phyloP scores from a whole-genome alignment of 73 alveolate species.

The Paramecium bursaria region DNA sequence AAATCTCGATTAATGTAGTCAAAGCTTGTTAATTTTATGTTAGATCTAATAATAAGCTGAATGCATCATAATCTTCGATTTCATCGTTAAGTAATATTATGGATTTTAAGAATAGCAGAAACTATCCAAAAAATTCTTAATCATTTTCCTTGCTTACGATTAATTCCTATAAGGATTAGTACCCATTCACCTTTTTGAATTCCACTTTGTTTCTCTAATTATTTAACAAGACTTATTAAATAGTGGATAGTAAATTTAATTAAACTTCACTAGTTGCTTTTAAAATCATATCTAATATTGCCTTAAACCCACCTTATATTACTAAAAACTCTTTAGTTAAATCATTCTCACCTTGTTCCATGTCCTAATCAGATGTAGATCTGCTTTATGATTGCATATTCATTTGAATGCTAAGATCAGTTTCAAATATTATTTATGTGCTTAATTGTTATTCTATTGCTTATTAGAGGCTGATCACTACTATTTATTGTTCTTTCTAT shows the following conservation, averaged over 20 bases:
- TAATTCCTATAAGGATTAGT: slow-evolving; percentile 28
- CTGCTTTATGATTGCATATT: background rate
- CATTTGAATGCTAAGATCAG: slow-evolving; percentile 17
- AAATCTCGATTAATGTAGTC: background rate
- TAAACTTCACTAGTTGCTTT: slow-evolving; percentile 55
- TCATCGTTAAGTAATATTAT: slow-evolving; percentile 12
- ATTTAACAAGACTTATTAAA: background rate
- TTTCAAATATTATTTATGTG: slow-evolving; percentile 9
- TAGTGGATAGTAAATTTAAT: slow-evolving; percentile 13
- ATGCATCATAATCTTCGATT: slow-evolving; percentile 56
- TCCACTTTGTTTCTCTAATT: slow-evolving; percentile 45
- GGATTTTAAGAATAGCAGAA: background rate
- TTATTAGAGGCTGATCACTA: background rate
- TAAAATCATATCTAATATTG: slow-evolving; percentile 28
- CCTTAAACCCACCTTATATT: slow-evolving; percentile 50
- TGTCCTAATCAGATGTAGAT: slow-evolving; percentile 48
- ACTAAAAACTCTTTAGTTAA: slow-evolving; percentile 42
- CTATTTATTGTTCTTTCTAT: slow-evolving; percentile 16
- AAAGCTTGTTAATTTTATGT: background rate
- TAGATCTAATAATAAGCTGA: slow-evolving; percentile 31
- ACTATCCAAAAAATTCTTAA: background rate
- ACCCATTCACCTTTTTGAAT: slow-evolving; percentile 52
- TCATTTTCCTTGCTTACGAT: background rate
- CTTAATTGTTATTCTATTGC: slow-evolving; percentile 49
- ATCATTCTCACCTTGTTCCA: slow-evolving; percentile 9